Base-by-base conservation (phyloP, 371 early-diverging fungal species). In the Mucor sp. region DNA sequence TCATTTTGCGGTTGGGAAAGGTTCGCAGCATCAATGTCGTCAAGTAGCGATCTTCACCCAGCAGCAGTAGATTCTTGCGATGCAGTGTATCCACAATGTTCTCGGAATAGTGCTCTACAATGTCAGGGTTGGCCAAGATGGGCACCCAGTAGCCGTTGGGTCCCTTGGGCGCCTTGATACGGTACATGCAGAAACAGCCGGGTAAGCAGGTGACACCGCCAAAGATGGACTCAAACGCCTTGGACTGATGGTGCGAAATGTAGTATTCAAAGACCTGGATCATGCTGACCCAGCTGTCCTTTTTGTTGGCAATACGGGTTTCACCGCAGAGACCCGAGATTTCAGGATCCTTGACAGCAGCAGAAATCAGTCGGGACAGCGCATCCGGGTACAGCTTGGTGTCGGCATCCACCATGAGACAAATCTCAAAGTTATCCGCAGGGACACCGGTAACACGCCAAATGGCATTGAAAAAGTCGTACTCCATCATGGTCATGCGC, bases 381-480 rank as follows among this genome's bases (percentile, higher is more conserved):
- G 95, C 91, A 65, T 94, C 93, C 0, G 89, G 90, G 58, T 85
- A 85, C 8, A 95, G 88, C 66, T 89, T 89, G 11, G 99, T 99
- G 78, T 99, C 99, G 5, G 99, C 99, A 76, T 99, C 99, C 48
- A 95, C 97, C 95, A 98, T 97, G 63, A 99, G 85, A 43, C 95
- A 87, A 39, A 93, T 85, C 75, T 97, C 97, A 77, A 91, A 97
- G 35, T 70, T 77, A 65, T 94, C 92, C 1, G 98, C 91, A 23
- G 93, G 87, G 1, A 95, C 91, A 17, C 96, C 91, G 14, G 90
- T 86, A 7, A 94, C 74, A 6, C 84, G 80, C 85, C 92, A 91
- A 62, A 99, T 94, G 63, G 91, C 90, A 71, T 89, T 89, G 81
- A 96, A 99, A 44, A 99, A 82, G 57, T 97, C 98, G 71, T 91